Evolutionary conservation across 1,284 basidiomycete genomes (phyloP), one percentile per base, ranked within the genome.

Genomic region (Vanrija sp.): DNA sequence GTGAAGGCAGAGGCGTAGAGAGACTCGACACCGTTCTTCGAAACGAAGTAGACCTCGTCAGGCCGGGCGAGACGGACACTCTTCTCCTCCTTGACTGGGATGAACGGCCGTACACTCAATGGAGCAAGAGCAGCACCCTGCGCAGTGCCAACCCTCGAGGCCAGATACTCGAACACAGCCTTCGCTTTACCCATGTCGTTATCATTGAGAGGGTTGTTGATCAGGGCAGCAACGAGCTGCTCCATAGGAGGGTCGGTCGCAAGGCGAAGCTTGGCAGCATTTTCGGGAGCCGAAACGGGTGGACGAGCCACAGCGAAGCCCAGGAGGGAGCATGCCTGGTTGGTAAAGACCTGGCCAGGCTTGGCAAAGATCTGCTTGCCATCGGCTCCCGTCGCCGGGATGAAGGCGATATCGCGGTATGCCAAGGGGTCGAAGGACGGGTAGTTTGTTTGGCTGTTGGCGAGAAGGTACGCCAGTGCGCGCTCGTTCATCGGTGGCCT

Each of bases 401-500:
- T 84, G 74, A 92, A 98, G 0, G 87, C 79, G 3, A 88, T 68
- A 25, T 83, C 75, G 50, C 83, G 85, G 18, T 80, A 72, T 12
- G 75, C 65, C 6, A 83, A 79, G 27, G 84, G 78, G 60, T 88
- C 89, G 52, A 85, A 81, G 3, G 53, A 56, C 3, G 75, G 63
- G 67, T 94, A 94, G 53, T 82, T 81, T 1, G 76, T 78, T 15
- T 73, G 67, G 41, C 85, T 78, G 63, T 92, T 85, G 41, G 88
- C 84, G 36, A 93, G 73, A 27, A 95, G 79, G 74, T 93, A 96
- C 48, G 83, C 82, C 43, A 95, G 77, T 0, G 89, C 89, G 14
- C 76, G 71, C 5, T 76, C 65, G 18, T 64, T 71, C 1, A 46
- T 56, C 0, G 69, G 68, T 14, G 65, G 39, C 43, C 56, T 77